Conservation (phyloP, 2,329 filamentous ascomycete species). For the Phialemoniopsis sp. region DNA sequence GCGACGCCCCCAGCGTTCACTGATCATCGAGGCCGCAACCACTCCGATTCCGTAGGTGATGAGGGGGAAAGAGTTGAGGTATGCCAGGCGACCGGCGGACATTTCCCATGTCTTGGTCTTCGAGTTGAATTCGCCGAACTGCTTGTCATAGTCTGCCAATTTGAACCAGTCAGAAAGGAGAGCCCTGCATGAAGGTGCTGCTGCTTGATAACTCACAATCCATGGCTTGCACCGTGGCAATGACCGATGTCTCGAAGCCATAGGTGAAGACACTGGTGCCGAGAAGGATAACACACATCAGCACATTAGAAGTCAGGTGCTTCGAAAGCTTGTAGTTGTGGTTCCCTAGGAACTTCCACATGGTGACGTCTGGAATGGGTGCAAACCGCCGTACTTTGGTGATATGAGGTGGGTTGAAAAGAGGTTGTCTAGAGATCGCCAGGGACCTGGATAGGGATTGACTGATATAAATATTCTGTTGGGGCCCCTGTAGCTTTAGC, state of each 20-base stretch:
- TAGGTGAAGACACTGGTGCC: constrained; percentile 15
- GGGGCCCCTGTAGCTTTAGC: too few species aligned
- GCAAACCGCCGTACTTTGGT: too few species aligned
- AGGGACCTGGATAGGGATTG: too few species aligned
- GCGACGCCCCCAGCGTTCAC: too few species aligned
- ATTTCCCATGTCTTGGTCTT: constrained; percentile 7
- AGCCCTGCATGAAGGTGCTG: too few species aligned
- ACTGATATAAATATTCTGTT: too few species aligned
- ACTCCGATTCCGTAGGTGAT: too few species aligned
- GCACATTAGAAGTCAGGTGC: constrained; percentile 11
- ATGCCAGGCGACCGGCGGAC: constrained; percentile 11
- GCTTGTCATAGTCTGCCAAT: constrained; percentile 5
- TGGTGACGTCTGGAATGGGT: not conserved
- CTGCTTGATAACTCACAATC: constrained; percentile 6
- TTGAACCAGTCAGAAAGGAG: too few species aligned
- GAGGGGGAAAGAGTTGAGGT: constrained; percentile 13
- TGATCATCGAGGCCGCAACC: too few species aligned
- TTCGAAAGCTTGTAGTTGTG: constrained; percentile 13
- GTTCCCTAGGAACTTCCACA: constrained; percentile 4
- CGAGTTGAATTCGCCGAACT: constrained; percentile 10
- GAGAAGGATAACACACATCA: constrained; percentile 11
- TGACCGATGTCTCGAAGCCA: constrained; percentile 13
- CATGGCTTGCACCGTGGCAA: constrained; percentile 15
- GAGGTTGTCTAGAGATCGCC: too few species aligned
- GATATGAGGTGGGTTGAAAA: too few species aligned